A percentile compares a stretch with the other conserved stretches of the same genome.
phyloP scores from a whole-genome alignment of 108 stramenopile species.

The Skeletonema tropicum region DNA sequence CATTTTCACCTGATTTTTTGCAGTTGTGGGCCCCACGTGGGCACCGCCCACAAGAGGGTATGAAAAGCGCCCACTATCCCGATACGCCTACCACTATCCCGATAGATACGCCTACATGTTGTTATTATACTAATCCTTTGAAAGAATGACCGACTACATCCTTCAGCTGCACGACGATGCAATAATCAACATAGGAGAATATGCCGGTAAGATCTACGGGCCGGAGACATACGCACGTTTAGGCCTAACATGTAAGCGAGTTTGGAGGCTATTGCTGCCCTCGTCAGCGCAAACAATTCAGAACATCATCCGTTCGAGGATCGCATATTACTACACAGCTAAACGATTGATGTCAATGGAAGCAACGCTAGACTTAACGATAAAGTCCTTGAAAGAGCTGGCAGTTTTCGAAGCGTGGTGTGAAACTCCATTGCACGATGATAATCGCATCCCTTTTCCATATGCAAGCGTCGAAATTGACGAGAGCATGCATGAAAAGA shows the following conservation, averaged over 20 bases:
- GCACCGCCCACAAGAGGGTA: too few species aligned
- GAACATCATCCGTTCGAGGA: constrained; percentile 1
- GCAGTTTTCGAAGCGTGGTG: constrained; percentile 2
- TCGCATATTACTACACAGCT: background rate
- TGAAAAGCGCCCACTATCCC: too few species aligned
- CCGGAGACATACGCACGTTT: background rate
- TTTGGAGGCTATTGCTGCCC: background rate
- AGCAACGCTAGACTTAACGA: background rate
- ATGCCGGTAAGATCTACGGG: background rate
- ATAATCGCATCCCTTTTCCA: constrained; percentile 11
- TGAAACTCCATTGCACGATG: background rate
- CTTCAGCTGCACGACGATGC: constrained; percentile 17
- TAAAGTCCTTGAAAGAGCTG: background rate
- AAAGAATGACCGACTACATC: too few species aligned
- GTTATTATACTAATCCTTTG: too few species aligned
- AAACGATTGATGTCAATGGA: background rate
- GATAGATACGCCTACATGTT: too few species aligned
- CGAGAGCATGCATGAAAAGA: constrained; percentile 3
- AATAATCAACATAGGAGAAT: background rate
- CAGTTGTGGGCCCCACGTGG: too few species aligned
- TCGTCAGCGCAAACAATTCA: background rate
- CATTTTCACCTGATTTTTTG: too few species aligned
- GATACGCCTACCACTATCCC: too few species aligned
- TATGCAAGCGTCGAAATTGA: background rate
- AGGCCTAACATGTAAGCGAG: background rate